These are phyloP conservation scores for Colletotrichum euphorbiae DNA, from an alignment of 2,329 filamentous ascomycete species.

Conservation along the genomic window DNA sequence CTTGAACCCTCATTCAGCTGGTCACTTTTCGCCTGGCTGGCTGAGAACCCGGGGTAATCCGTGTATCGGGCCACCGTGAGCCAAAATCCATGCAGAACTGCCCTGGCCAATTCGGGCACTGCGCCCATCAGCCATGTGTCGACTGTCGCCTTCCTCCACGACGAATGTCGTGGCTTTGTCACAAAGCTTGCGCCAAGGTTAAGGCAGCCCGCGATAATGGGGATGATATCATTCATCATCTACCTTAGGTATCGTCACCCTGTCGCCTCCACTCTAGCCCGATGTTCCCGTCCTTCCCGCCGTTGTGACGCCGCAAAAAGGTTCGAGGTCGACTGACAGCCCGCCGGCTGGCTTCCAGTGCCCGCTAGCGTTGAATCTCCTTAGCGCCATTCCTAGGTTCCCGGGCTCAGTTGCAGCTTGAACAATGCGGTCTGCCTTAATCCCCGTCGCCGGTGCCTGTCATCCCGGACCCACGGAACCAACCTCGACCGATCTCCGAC, in stretches of 20 bases:
- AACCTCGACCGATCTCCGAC: conserved; percentile 33
- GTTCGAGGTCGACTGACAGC: not conserved
- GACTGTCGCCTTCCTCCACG: not conserved
- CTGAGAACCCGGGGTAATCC: conserved; percentile 30
- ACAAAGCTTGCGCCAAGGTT: conserved; percentile 2
- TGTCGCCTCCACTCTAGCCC: conserved; percentile 24
- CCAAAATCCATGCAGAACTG: not conserved
- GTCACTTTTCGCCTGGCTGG: not conserved
- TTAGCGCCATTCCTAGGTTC: conserved; percentile 24
- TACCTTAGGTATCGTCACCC: not conserved
- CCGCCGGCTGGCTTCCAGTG: conserved; percentile 12
- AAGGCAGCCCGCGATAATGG: conserved; percentile 13
- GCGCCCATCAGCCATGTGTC: conserved; percentile 3
- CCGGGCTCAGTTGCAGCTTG: too few species aligned
- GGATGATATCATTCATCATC: not conserved
- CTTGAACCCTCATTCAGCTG: conserved; percentile 7
- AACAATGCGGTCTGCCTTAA: not conserved
- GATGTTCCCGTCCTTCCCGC: conserved; percentile 34
- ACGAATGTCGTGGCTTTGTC: not conserved
- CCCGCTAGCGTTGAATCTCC: not conserved
- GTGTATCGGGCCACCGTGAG: not conserved
- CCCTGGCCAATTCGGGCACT: not conserved
- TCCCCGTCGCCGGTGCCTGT: conserved; percentile 8
- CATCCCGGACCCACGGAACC: conserved; percentile 27
- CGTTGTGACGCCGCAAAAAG: conserved; percentile 1